These are phyloP conservation scores for Pascua sp. DNA, from an alignment of 1,284 basidiomycete genomes.

Conservation along the genomic window DNA sequence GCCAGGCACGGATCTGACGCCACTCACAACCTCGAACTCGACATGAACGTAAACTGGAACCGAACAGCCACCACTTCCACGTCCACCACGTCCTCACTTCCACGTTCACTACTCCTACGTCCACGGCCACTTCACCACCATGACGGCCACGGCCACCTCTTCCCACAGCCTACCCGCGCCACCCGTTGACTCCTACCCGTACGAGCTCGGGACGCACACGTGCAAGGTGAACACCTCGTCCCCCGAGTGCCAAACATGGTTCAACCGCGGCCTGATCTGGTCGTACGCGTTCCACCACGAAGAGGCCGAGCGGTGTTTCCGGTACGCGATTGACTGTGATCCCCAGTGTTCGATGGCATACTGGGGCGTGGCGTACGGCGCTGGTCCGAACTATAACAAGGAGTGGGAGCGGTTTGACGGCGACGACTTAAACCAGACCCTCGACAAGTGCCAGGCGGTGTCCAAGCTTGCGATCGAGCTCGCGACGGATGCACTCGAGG, in stretches of 20 bases:
- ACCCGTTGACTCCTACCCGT: constrained; percentile 12
- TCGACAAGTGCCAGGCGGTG: constrained; percentile 10
- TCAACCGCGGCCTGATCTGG: constrained; percentile 41
- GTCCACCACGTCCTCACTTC: neutral
- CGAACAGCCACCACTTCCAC: neutral
- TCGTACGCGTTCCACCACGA: constrained; percentile 41
- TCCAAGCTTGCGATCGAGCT: constrained; percentile 6
- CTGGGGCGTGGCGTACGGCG: constrained; percentile 42
- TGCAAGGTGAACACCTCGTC: constrained; percentile 26
- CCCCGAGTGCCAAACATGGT: constrained; percentile 33
- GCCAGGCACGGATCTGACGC: too few relatives aligned
- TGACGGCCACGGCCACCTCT: constrained; percentile 1
- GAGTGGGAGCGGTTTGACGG: constrained; percentile 23
- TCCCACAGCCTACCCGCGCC: constrained; percentile 1
- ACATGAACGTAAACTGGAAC: too few relatives aligned
- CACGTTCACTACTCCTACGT: neutral
- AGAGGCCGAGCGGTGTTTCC: constrained; percentile 36
- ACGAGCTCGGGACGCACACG: constrained; percentile 25
- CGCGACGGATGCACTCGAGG: constrained; percentile 9
- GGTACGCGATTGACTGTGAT: constrained; percentile 29
- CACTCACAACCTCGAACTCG: too few relatives aligned
- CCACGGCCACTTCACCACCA: neutral
- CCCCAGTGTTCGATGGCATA: constrained; percentile 31
- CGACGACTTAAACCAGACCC: constrained; percentile 14
- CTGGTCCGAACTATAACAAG: constrained; percentile 45